A percentile compares a stretch with the other conserved stretches of the same genome.
Conservation (phyloP, 2,329 filamentous ascomycete species). For the Penicillium polonicum region DNA sequence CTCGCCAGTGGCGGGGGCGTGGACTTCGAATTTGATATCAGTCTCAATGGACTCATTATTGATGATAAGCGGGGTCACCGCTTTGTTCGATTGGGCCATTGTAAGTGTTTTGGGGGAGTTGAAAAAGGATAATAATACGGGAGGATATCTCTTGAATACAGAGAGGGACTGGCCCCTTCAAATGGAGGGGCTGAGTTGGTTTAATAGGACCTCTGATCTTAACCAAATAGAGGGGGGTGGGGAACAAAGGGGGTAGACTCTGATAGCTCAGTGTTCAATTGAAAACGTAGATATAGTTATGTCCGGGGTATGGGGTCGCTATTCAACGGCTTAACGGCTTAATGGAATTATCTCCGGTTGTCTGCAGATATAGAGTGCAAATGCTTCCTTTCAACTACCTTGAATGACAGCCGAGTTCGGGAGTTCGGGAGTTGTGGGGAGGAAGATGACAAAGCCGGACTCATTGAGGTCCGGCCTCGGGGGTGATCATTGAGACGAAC, state of each 20-base stretch:
- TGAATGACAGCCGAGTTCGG: constrained; percentile 8
- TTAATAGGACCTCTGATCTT: constrained; percentile 4
- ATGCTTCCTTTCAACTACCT: constrained; percentile 5
- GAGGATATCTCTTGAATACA: background rate
- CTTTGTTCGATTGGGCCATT: constrained; percentile 17
- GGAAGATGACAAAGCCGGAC: constrained; percentile 5
- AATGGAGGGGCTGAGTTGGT: background rate
- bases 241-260: background rate
- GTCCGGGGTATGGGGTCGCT: background rate
- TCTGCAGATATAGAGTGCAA: background rate
- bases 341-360: constrained; percentile 7
- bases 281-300: background rate
- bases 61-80: constrained; percentile 43
- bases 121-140: background rate
- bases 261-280: background rate
- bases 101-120: background rate
- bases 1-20: constrained; percentile 55
- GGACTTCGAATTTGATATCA: constrained; percentile 49
- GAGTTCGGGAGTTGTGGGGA: constrained; percentile 8
- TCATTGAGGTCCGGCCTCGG: no score
- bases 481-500: background rate
- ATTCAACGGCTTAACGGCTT: background rate
- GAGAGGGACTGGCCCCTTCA: background rate
- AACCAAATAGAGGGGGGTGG: background rate
- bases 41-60: constrained; percentile 45